Conservation (phyloP, 2,329 filamentous ascomycete species). For the Ceratocystis diversiconidia region DNA sequence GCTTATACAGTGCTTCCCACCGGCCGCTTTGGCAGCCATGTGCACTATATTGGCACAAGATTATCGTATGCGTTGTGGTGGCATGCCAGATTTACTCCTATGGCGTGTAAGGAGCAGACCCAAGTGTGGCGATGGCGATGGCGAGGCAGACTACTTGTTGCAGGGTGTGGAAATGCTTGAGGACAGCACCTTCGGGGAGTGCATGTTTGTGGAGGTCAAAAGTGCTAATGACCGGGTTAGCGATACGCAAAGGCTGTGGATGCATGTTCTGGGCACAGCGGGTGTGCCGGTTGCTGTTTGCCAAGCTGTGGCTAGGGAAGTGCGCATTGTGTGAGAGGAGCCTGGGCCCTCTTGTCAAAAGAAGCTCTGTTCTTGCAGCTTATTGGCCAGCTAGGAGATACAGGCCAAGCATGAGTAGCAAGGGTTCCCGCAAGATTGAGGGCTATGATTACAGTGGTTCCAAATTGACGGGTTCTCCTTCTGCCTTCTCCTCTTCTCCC, state of each 20-base stretch:
- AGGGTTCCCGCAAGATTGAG: not conserved
- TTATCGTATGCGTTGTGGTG: constrained; percentile 68
- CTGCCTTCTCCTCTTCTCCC: not conserved
- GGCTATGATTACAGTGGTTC: constrained; percentile 3
- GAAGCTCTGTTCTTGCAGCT: not conserved
- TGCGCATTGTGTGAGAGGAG: not conserved
- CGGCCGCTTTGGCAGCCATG: constrained; percentile 65
- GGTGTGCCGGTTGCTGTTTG: constrained; percentile 77
- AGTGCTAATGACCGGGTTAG: constrained; percentile 84
- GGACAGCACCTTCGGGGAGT: constrained; percentile 31
- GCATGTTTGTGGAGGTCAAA: constrained; percentile 70
- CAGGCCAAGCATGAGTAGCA: not conserved
- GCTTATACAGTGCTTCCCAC: constrained; percentile 62
- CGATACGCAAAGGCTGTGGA: constrained; percentile 93
- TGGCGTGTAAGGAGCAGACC: constrained; percentile 43
- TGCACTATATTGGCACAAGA: constrained; percentile 95
- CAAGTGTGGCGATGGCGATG: constrained; percentile 18
- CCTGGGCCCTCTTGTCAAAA: not conserved
- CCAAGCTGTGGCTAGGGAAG: constrained; percentile 42
- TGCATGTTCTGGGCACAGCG: constrained; percentile 76
- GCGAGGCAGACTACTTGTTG: constrained; percentile 1
- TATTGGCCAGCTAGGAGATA: not conserved
- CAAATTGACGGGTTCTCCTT: constrained; percentile 14
- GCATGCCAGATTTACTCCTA: constrained; percentile 82
- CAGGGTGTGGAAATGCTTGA: no score